Percentiles rank a stretch among this genome's conserved stretches.
phyloP scores from a whole-genome alignment of 2,329 filamentous ascomycete genomes.

The Talaromyces sp. region DNA sequence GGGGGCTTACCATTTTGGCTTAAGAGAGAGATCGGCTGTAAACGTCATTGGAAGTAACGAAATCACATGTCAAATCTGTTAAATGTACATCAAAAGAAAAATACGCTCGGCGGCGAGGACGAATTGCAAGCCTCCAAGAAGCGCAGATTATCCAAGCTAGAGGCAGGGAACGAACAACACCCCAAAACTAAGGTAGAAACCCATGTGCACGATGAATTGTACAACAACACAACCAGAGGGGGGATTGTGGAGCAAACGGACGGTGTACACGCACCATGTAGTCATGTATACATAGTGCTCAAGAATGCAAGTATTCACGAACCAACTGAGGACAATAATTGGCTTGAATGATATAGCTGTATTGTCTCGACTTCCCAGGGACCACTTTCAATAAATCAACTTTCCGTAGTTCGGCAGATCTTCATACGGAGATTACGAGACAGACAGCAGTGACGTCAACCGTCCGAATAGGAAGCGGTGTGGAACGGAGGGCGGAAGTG shows the following conservation, averaged over 20 bases:
- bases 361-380: not conserved
- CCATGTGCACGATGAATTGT: not conserved
- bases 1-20: too few relatives aligned
- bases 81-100: not conserved
- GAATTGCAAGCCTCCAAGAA: slow-evolving; percentile 1
- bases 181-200: not conserved
- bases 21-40: not conserved
- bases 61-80: not conserved
- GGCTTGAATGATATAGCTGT: not conserved
- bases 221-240: not conserved
- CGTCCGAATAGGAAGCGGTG: not conserved
- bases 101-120: not conserved
- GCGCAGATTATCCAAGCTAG: not conserved
- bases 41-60: not conserved
- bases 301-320: not conserved
- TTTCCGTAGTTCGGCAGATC: not conserved
- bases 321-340: not conserved
- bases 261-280: not conserved
- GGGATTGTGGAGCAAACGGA: not conserved
- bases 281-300: not conserved
- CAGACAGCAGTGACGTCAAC: not conserved
- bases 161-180: not conserved
- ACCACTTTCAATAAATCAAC: not conserved
- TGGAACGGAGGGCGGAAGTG: not conserved
- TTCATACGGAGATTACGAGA: too few relatives aligned